Conservation (phyloP, 1,139 yeast genomes). For the Dujonia santamariae region DNA sequence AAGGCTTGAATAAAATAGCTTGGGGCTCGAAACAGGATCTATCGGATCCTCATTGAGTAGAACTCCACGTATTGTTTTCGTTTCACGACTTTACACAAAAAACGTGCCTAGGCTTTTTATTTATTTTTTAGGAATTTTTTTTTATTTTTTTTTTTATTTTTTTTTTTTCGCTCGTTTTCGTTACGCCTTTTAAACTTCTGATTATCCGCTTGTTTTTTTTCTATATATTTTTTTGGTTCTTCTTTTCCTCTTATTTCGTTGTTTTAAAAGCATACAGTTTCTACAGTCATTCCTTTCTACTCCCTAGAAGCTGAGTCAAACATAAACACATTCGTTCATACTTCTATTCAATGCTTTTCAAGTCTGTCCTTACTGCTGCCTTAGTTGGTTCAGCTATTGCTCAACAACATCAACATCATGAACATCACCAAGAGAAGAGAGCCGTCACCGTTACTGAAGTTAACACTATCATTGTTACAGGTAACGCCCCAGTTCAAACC, state of each 20-base stretch:
- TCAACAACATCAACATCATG: slow-evolving; percentile 30
- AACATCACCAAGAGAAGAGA: slow-evolving; percentile 39
- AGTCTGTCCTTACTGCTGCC: slow-evolving; percentile 35
- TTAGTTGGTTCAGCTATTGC: slow-evolving; percentile 35
- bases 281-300: slow-evolving; percentile 19
- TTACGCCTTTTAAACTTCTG: no score
- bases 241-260: no score
- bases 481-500: slow-evolving; percentile 20
- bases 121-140: background rate
- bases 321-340: slow-evolving; percentile 6
- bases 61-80: no score
- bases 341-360: slow-evolving; percentile 43
- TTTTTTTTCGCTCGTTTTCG: no score
- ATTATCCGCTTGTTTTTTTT: background rate
- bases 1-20: no score
- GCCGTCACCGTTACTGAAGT: slow-evolving; percentile 25
- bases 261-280: slow-evolving; percentile 10
- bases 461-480: slow-evolving; percentile 36
- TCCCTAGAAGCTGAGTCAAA: slow-evolving; percentile 13
- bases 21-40: no score
- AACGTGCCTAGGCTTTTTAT: no score
- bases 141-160: slow-evolving; percentile 1
- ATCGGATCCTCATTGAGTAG: no score
- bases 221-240: slow-evolving; percentile 1
- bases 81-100: slow-evolving; percentile 4